Evolutionary conservation across 768 basidiomycete species (phyloP).

Genomic region (Chiua virens): DNA sequence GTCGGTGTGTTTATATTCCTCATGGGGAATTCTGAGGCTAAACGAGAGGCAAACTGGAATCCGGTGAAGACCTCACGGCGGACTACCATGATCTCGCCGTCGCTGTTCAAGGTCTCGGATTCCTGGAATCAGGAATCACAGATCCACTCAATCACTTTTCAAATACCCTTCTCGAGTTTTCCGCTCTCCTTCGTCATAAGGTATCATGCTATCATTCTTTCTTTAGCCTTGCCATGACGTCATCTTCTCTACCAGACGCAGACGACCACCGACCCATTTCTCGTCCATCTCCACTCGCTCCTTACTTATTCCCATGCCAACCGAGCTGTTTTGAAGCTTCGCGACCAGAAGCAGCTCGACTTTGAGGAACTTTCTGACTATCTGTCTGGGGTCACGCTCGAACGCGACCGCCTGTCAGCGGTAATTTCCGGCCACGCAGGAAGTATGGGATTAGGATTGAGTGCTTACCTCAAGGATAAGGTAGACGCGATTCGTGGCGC

Average conservation of each 20-base stretch:
- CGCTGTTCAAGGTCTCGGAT: slow-evolving; percentile 94
- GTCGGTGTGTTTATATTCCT: slow-evolving; percentile 33
- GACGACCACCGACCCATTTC: slow-evolving; percentile 89
- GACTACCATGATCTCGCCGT: slow-evolving; percentile 98
- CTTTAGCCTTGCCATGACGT: background rate
- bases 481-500: slow-evolving; percentile 90
- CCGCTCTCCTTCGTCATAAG: slow-evolving; percentile 80
- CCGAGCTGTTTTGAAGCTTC: slow-evolving; percentile 88
- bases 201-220: slow-evolving; percentile 41
- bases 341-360: slow-evolving; percentile 98
- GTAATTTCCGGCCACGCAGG: slow-evolving; percentile 88
- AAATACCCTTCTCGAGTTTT: slow-evolving; percentile 93
- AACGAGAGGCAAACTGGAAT: slow-evolving; percentile 82
- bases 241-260: slow-evolving; percentile 56
- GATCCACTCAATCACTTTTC: slow-evolving; percentile 97
- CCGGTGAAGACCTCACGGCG: slow-evolving; percentile 88
- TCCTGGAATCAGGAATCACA: slow-evolving; percentile 97
- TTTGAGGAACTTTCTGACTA: slow-evolving; percentile 97
- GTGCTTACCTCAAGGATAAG: slow-evolving; percentile 88
- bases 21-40: slow-evolving; percentile 67
- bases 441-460: slow-evolving; percentile 78
- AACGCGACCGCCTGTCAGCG: slow-evolving; percentile 90
- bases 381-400: slow-evolving; percentile 86
- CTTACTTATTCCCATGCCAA: slow-evolving; percentile 94
- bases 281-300: slow-evolving; percentile 86